Percentiles rank a stretch among this genome's conserved stretches.
Evolutionary conservation across 106 monocot species (phyloP).

Genomic region (Acanthochlamys bracteata): DNA sequence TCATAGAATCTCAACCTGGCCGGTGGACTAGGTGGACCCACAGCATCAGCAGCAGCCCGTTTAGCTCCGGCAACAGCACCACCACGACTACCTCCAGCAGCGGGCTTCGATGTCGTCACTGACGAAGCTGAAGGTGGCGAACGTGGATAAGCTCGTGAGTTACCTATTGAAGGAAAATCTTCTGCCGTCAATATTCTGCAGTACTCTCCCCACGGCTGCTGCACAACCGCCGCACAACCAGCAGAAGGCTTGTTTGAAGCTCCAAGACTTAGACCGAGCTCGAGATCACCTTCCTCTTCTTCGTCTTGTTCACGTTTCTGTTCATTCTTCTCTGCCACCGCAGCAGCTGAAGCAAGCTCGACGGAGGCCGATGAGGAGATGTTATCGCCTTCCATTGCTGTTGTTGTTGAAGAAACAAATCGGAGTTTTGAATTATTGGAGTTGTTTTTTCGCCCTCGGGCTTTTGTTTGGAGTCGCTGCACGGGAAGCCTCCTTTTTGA

Average conservation of each 20-base stretch:
- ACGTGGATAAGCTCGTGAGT: slow-evolving; percentile 11
- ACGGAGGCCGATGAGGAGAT: neutral
- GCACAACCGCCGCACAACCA: neutral
- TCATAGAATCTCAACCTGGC: neutral
- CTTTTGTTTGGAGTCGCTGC: no score
- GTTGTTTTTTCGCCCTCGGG: no score
- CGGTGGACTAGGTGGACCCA: slow-evolving; percentile 33
- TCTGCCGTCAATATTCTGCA: slow-evolving; percentile 38
- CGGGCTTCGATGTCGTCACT: slow-evolving; percentile 34
- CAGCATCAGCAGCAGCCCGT: slow-evolving; percentile 16
- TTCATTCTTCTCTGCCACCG: slow-evolving; percentile 6
- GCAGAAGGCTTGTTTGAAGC: slow-evolving; percentile 14
- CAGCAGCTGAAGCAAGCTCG: neutral
- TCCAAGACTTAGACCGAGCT: slow-evolving; percentile 72
- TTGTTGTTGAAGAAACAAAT: no score
- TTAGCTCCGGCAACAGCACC: slow-evolving; percentile 12
- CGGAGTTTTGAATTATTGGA: no score
- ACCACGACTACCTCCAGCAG: slow-evolving; percentile 5
- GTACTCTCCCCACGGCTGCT: slow-evolving; percentile 12
- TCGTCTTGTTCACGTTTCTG: no score
- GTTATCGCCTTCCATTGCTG: neutral
- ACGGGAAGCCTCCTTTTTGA: no score
- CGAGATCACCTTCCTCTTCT: slow-evolving; percentile 47
- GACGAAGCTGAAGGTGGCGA: slow-evolving; percentile 27
- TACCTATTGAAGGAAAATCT: slow-evolving; percentile 28